phyloP scores from a whole-genome alignment of 208 protist species.

The Tritrichomonas musculus region DNA sequence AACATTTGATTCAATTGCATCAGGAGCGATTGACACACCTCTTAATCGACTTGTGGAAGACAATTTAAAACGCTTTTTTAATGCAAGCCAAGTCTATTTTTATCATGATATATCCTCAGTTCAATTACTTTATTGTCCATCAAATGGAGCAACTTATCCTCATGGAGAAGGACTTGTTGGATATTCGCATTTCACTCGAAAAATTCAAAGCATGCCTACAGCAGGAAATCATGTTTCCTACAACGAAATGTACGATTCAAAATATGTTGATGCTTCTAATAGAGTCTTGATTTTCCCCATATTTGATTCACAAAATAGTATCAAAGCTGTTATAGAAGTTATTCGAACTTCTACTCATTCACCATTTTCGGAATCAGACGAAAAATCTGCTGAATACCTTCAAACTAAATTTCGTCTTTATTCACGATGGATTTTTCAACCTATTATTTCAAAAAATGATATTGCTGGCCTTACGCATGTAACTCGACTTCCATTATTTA shows the following conservation, averaged over 20 bases:
- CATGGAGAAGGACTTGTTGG: constrained; percentile 3
- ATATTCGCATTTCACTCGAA: background rate
- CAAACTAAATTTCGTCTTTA: background rate
- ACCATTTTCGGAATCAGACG: background rate
- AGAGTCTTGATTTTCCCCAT: background rate
- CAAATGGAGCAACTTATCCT: background rate
- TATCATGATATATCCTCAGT: constrained; percentile 14
- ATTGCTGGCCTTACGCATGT: background rate
- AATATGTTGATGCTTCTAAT: too few species aligned
- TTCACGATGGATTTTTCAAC: background rate
- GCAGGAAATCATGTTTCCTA: background rate
- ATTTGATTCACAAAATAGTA: background rate
- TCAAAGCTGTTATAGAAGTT: constrained; percentile 1
- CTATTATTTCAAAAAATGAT: background rate
- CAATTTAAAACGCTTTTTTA: background rate
- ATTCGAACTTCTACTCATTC: background rate
- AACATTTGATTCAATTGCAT: constrained; percentile 8
- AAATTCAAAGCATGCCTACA: background rate
- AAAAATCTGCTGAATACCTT: constrained; percentile 2
- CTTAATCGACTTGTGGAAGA: background rate
- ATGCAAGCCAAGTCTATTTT: background rate
- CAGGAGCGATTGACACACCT: too few species aligned
- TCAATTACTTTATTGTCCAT: background rate
- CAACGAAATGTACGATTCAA: background rate
- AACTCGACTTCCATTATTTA: background rate